Conservation (phyloP, 345 rosid species). For the Camelina hispida region DNA sequence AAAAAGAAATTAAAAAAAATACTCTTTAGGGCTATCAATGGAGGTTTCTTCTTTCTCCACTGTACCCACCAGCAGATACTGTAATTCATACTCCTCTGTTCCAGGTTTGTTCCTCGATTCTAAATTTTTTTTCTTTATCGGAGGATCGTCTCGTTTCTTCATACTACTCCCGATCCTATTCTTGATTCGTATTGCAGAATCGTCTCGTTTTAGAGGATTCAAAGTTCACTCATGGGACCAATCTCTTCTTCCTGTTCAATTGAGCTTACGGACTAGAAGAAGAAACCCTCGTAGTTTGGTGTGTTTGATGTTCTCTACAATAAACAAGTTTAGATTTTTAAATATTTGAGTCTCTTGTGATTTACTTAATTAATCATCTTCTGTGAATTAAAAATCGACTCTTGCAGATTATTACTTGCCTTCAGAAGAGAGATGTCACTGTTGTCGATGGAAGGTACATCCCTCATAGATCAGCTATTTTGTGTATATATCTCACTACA, state of each 20-base stretch:
- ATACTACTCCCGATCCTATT: not conserved
- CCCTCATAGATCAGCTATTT: not conserved
- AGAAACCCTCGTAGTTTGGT: conserved; percentile 33
- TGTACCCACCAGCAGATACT: conserved; percentile 37
- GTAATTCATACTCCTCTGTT: conserved; percentile 40
- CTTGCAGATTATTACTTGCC: conserved; percentile 57
- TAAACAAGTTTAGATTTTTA: conserved; percentile 1
- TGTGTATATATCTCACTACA: not conserved
- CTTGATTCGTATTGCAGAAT: conserved; percentile 46
- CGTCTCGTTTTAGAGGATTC: conserved; percentile 42
- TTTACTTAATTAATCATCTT: conserved; percentile 13
- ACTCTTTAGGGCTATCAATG: conserved; percentile 43
- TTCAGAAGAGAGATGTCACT: conserved; percentile 60
- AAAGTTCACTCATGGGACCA: conserved; percentile 44
- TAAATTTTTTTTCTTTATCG: not conserved
- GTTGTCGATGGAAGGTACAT: conserved; percentile 66
- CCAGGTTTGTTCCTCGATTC: conserved; percentile 48
- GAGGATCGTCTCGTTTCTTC: too few species aligned
- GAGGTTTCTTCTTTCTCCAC: conserved; percentile 51
- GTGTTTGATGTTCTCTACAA: not conserved
- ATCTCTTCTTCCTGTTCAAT: conserved; percentile 41
- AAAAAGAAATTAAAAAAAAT: too few species aligned
- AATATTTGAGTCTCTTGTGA: not conserved
- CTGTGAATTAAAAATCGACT: not conserved
- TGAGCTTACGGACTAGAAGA: conserved; percentile 55